These are phyloP conservation scores for Ceratocystis colombiana DNA, from an alignment of 2,329 filamentous ascomycete genomes.

Conservation along the genomic window DNA sequence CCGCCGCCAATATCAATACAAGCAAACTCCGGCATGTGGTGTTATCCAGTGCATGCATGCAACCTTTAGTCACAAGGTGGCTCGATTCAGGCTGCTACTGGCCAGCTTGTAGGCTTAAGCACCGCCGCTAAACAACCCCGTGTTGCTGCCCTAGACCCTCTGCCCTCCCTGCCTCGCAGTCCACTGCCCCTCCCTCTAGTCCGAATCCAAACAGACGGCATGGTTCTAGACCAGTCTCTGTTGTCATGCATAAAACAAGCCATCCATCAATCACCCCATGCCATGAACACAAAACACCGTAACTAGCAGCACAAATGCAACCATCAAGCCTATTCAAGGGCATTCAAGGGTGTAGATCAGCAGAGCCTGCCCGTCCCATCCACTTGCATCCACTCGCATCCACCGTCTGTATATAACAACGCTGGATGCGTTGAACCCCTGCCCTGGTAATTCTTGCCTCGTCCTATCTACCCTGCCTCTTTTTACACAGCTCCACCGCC, in stretches of 20 bases:
- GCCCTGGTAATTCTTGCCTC: too few species aligned
- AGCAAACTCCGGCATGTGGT: not conserved
- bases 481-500: not conserved
- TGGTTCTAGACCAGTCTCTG: conserved; percentile 12
- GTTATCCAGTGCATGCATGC: not conserved
- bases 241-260: conserved; percentile 12
- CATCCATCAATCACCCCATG: conserved; percentile 8
- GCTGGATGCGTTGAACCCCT: too few species aligned
- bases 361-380: not conserved
- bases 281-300: conserved; percentile 4
- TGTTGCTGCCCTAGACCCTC: not conserved
- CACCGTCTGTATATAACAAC: not conserved
- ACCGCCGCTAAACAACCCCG: not conserved
- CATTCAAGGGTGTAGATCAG: conserved; percentile 1
- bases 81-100: not conserved
- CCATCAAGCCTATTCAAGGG: not conserved
- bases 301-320: not conserved
- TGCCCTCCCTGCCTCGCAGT: not conserved
- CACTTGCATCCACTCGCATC: not conserved
- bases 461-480: too few species aligned
- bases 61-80: not conserved
- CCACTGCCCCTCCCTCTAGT: not conserved
- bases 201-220: not conserved
- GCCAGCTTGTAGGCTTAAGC: not conserved
- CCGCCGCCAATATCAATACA: not conserved